These are phyloP conservation scores for Lachancea lanzarotensis DNA, from an alignment of 805 yeast species.

Conservation along the genomic window DNA sequence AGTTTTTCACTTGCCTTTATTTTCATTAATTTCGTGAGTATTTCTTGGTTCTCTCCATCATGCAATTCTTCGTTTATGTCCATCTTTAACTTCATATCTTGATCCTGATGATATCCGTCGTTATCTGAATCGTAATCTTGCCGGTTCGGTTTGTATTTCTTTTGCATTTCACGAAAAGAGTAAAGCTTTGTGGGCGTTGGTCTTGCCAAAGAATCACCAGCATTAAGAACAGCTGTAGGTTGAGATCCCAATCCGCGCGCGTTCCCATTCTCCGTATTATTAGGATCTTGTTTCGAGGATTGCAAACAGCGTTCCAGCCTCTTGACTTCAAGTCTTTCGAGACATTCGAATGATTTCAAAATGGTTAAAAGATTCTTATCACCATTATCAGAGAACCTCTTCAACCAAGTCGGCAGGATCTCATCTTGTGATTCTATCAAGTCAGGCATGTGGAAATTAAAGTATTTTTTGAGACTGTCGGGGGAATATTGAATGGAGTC, in stretches of 20 bases:
- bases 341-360: conserved; percentile 30
- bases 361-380: conserved; percentile 25
- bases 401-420: conserved; percentile 31
- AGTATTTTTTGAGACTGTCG: conserved; percentile 25
- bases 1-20: neutral
- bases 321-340: conserved; percentile 32
- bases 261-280: no score
- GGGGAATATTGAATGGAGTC: conserved; percentile 31
- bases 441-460: conserved; percentile 24
- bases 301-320: conserved; percentile 26
- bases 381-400: conserved; percentile 13
- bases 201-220: neutral
- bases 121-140: conserved; percentile 13
- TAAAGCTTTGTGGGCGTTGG: conserved; percentile 5
- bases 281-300: conserved; percentile 1
- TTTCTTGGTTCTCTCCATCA: conserved; percentile 8
- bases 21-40: conserved; percentile 4
- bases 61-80: conserved; percentile 12
- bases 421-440: conserved; percentile 15
- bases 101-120: conserved; percentile 9
- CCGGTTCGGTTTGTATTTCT: conserved; percentile 9
- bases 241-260: no score
- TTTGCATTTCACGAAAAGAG: conserved; percentile 10
- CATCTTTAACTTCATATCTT: conserved; percentile 8
- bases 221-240: neutral